A percentile compares a stretch with the other conserved stretches of the same genome.
Conservation (phyloP, 1,284 basidiomycete genomes). For the Sphaerobolus stellatus region DNA sequence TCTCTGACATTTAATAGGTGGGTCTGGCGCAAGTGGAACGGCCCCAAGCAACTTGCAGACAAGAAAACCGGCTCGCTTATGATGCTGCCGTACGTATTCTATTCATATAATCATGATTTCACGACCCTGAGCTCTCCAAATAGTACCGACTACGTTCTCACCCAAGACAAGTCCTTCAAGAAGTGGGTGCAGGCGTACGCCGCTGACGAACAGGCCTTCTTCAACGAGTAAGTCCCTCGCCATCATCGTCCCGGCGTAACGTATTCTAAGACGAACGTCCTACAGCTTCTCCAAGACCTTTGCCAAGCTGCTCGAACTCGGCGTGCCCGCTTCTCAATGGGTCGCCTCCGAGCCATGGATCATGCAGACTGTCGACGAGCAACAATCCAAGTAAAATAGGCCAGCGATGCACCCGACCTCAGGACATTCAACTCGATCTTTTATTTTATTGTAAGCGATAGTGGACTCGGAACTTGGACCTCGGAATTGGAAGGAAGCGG, state of each 20-base stretch:
- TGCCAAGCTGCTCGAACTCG: conserved; percentile 81
- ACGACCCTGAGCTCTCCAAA: no score
- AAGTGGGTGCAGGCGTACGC: conserved; percentile 84
- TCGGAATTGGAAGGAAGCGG: no score
- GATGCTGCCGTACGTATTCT: conserved; percentile 94
- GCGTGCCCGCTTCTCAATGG: conserved; percentile 80
- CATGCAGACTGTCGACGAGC: conserved; percentile 65
- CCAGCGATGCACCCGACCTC: background rate
- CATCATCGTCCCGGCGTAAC: background rate
- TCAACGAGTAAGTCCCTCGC: conserved; percentile 71
- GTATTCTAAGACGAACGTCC: conserved; percentile 1
- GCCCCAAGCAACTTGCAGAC: conserved; percentile 93
- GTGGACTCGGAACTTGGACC: no score
- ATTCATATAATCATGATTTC: no score
- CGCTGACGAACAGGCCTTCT: conserved; percentile 79
- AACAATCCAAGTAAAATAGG: conserved; percentile 30
- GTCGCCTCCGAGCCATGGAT: conserved; percentile 68
- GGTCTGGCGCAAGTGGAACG: conserved; percentile 86
- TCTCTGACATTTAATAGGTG: conserved; percentile 41
- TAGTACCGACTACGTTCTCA: conserved; percentile 83
- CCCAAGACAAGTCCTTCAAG: conserved; percentile 87
- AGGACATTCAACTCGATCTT: background rate
- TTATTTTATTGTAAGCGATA: no score
- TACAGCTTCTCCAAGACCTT: conserved; percentile 78
- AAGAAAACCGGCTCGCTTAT: conserved; percentile 87